Evolutionary conservation across 768 basidiomycete genomes (phyloP), one percentile per base, ranked within the genome.

Genomic region (Tricholoma matsutake): DNA sequence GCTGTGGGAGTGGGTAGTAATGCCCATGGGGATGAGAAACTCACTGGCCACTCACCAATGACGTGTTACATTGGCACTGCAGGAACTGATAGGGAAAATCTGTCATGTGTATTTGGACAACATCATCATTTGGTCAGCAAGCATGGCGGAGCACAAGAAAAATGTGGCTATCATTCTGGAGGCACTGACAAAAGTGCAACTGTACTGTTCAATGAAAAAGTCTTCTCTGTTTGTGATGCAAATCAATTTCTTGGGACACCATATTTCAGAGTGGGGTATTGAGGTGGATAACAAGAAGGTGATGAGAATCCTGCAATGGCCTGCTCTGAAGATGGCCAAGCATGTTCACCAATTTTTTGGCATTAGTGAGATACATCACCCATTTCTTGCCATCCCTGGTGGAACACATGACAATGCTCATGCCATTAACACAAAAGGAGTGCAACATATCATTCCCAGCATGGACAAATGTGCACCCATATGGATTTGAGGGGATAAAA

Each of bases 401-500:
- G 3, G 32, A 35, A 14, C 18, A 39, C 10, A 56, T 18, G 6
- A 35, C 6, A n/a, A n/a, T n/a, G n/a, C n/a, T n/a, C n/a, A n/a
- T n/a, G n/a, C n/a, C n/a, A n/a, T n/a, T n/a, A n/a, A n/a, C n/a
- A n/a, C n/a, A n/a, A 4, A 35, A 56, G 13, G 54, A 32, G 6
- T 32, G 31, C 13, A 35, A 56, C 20, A 22, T 28, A 1, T 10
- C 29, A 3, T 77, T 75, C 55, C 73, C 74, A 0, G 3, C 20
- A 0, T 77, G 75, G 76, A 64, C 61, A 0, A 13, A 31, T 0
- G 41, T 54, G 6, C 65, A 73, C 35, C 62, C 71, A n/a, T 0
- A 20, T 0, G 71, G 72, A 0, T 77, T 71, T 49, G 66, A 73
- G 2, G 57, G 37, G 0, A 72, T 77, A 49, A 74, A 77, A 34